These are phyloP conservation scores for Botrytis elliptica DNA, from an alignment of 2,329 filamentous ascomycete species.

Conservation along the genomic window DNA sequence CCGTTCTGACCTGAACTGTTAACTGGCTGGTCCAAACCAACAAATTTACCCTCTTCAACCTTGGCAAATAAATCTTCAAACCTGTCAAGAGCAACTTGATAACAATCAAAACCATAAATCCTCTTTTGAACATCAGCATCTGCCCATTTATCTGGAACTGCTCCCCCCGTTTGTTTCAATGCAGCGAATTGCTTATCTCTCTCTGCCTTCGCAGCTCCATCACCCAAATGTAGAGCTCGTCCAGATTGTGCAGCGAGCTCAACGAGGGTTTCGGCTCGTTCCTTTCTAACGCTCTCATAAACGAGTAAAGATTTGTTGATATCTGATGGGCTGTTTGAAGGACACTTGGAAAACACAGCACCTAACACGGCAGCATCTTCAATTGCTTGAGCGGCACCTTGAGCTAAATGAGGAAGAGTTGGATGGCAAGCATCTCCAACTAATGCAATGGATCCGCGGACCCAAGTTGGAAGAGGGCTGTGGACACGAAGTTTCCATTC, in stretches of 20 bases:
- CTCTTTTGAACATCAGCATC: conserved; percentile 66
- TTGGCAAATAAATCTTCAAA: conserved; percentile 23
- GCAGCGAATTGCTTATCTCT: conserved; percentile 56
- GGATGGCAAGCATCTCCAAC: conserved; percentile 66
- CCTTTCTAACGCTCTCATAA: conserved; percentile 56
- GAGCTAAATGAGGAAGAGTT: conserved; percentile 65
- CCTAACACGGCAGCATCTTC: conserved; percentile 64
- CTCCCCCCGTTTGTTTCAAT: conserved; percentile 45
- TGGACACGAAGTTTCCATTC: conserved; percentile 65
- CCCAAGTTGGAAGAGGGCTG: conserved; percentile 56
- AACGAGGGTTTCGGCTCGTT: conserved; percentile 52
- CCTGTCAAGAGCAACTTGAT: conserved; percentile 18
- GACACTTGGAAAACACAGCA: conserved; percentile 48
- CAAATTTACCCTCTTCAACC: background rate
- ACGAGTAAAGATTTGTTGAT: conserved; percentile 51
- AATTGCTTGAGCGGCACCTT: conserved; percentile 67
- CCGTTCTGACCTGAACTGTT: background rate
- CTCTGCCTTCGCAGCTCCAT: conserved; percentile 58
- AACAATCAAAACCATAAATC: conserved; percentile 49
- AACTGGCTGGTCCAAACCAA: background rate
- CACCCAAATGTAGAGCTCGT: conserved; percentile 56
- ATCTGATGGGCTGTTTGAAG: conserved; percentile 39
- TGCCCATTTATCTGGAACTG: conserved; percentile 66
- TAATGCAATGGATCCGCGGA: conserved; percentile 54
- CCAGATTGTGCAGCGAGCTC: conserved; percentile 51